Conservation (phyloP, 306 rosid genomes). For the Adenanthera pavonina region DNA sequence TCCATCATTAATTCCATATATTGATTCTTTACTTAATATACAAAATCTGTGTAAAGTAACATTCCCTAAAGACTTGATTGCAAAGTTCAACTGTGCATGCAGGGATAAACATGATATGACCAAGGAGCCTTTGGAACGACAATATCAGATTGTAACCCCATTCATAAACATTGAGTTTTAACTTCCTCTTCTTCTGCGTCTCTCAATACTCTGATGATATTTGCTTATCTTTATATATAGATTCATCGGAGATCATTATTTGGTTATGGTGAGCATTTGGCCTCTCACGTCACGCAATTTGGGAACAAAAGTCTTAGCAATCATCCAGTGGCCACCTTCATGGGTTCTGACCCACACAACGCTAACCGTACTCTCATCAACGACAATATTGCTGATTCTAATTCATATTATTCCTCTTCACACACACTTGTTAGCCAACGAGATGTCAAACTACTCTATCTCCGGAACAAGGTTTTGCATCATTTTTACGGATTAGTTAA, state of each 20-base stretch:
- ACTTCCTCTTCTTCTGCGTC: not conserved
- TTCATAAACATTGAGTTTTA: not conserved
- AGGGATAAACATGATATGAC: constrained; percentile 60
- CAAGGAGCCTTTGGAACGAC: constrained; percentile 54
- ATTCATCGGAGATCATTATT: constrained; percentile 48
- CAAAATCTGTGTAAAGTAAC: too few species aligned
- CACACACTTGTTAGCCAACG: constrained; percentile 45
- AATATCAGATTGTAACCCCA: constrained; percentile 54
- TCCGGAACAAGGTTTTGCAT: constrained; percentile 48
- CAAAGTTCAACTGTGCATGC: not conserved
- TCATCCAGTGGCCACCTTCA: constrained; percentile 41
- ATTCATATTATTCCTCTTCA: not conserved
- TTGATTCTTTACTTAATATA: too few species aligned
- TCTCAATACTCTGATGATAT: too few species aligned
- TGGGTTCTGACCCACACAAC: constrained; percentile 45
- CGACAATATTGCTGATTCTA: too few species aligned
- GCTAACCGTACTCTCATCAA: not conserved
- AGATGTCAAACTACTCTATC: constrained; percentile 52
- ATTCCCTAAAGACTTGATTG: too few species aligned
- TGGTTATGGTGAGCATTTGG: accelerated
- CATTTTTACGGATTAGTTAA: not conserved
- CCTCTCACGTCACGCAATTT: constrained; percentile 67
- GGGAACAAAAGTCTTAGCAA: constrained; percentile 44
- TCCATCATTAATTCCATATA: too few species aligned
- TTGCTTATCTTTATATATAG: constrained; percentile 32